Conservation (phyloP, 1,139 yeast genomes). For the Yamadazyma blattariae region DNA sequence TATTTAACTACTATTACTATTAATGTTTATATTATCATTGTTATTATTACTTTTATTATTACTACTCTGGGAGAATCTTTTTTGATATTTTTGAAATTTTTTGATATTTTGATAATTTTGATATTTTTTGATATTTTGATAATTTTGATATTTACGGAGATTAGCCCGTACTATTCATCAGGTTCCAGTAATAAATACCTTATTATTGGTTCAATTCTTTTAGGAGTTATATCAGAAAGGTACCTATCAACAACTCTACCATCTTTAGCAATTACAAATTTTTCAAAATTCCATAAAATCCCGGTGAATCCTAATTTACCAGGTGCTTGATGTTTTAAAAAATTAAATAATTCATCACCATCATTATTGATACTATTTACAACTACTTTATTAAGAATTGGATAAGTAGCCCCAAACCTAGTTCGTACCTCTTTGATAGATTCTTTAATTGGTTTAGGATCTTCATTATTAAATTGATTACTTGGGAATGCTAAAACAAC, state of each 20-base stretch:
- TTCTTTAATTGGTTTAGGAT: constrained; percentile 70
- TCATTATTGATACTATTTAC: constrained; percentile 31
- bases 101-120: too few species aligned
- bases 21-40: too few species aligned
- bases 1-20: too few species aligned
- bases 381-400: constrained; percentile 32
- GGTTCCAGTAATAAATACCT: not conserved
- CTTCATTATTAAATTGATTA: constrained; percentile 68
- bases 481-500: constrained; percentile 43
- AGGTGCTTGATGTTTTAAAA: constrained; percentile 23
- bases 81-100: too few species aligned
- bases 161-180: too few species aligned
- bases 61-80: too few species aligned
- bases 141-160: too few species aligned
- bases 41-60: too few species aligned
- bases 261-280: constrained; percentile 68
- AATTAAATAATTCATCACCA: constrained; percentile 28
- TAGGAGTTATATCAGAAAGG: constrained; percentile 68
- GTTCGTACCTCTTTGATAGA: constrained; percentile 62
- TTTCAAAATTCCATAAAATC: constrained; percentile 94
- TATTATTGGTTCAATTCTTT: constrained; percentile 32
- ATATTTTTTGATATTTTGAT: too few species aligned
- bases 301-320: constrained; percentile 78
- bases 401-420: constrained; percentile 58
- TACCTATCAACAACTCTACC: constrained; percentile 76